phyloP scores from a whole-genome alignment of 805 yeast genomes.

The Candida berthetii region DNA sequence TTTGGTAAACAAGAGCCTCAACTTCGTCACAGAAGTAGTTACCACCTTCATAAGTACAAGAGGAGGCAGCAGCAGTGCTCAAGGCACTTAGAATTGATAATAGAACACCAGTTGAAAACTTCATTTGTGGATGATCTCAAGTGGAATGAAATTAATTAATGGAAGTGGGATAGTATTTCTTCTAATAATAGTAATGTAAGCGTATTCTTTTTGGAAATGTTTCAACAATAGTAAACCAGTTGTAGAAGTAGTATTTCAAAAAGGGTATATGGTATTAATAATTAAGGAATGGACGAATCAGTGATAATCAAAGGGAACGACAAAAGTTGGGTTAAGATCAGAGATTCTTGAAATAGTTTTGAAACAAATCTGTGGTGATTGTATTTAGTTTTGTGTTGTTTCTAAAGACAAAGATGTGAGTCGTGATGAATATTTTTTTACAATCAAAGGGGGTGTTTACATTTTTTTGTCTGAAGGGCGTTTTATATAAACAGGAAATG shows the following conservation, averaged over 20 bases:
- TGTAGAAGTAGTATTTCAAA: neutral
- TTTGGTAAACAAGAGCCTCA: slow-evolving; percentile 56
- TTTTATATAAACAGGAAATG: neutral
- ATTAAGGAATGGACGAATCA: neutral
- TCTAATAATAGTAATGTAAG: too few species aligned
- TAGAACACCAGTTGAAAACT: slow-evolving; percentile 14
- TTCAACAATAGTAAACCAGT: too few species aligned
- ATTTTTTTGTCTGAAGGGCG: neutral
- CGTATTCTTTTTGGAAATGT: too few species aligned
- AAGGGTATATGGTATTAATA: neutral
- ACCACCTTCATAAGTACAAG: slow-evolving; percentile 51
- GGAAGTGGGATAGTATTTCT: too few species aligned
- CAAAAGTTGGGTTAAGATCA: neutral
- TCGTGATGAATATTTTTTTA: neutral
- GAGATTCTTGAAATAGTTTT: too few species aligned
- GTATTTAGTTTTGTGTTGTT: too few species aligned
- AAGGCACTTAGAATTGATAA: slow-evolving; percentile 15
- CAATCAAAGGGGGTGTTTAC: neutral
- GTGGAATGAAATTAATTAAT: too few species aligned
- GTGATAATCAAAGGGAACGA: neutral
- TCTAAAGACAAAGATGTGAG: too few species aligned
- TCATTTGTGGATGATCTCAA: too few species aligned
- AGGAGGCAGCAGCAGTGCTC: slow-evolving; percentile 25
- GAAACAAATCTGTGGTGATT: too few species aligned
- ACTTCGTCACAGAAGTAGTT: slow-evolving; percentile 81